These are phyloP conservation scores for Schizochytrium sp. DNA, from an alignment of 108 stramenopile species.

Conservation along the genomic window DNA sequence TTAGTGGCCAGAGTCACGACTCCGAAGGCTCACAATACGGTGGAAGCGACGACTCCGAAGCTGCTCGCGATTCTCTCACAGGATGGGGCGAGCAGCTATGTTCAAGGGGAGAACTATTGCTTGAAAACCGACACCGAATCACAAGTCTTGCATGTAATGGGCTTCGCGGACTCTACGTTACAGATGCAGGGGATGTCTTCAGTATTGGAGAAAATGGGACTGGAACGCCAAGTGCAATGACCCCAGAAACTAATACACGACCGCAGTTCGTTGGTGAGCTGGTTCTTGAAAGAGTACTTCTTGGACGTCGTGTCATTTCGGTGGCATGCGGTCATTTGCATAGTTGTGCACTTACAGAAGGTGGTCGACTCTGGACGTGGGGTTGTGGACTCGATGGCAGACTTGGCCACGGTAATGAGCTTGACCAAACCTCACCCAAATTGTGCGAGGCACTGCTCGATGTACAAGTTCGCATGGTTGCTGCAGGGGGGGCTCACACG, in stretches of 20 bases:
- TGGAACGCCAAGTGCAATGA: background rate
- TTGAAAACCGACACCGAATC: background rate
- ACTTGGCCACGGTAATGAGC: background rate
- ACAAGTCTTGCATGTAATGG: slow-evolving; percentile 6
- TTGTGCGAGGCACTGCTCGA: background rate
- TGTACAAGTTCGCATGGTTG: background rate
- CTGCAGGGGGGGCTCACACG: background rate
- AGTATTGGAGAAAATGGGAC: slow-evolving; percentile 17
- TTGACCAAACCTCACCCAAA: slow-evolving; percentile 18
- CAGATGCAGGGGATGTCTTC: slow-evolving; percentile 19
- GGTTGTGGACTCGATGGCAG: background rate
- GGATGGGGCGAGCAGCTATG: slow-evolving; percentile 3
- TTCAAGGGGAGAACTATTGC: background rate
- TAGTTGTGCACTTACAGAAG: slow-evolving; percentile 7
- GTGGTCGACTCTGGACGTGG: background rate
- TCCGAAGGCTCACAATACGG: too few species aligned
- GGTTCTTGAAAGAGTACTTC: slow-evolving; percentile 1
- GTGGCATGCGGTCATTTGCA: slow-evolving; percentile 27
- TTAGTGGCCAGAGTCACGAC: background rate
- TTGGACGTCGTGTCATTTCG: background rate
- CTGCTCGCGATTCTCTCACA: background rate
- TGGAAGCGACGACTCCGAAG: background rate
- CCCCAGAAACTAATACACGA: background rate
- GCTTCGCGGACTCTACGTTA: slow-evolving; percentile 5
- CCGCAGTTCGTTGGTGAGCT: background rate